Evolutionary conservation across 2,329 filamentous ascomycete species (phyloP), one percentile per base, ranked within the genome.

Genomic region (Ceratocystiopsis sp.): DNA sequence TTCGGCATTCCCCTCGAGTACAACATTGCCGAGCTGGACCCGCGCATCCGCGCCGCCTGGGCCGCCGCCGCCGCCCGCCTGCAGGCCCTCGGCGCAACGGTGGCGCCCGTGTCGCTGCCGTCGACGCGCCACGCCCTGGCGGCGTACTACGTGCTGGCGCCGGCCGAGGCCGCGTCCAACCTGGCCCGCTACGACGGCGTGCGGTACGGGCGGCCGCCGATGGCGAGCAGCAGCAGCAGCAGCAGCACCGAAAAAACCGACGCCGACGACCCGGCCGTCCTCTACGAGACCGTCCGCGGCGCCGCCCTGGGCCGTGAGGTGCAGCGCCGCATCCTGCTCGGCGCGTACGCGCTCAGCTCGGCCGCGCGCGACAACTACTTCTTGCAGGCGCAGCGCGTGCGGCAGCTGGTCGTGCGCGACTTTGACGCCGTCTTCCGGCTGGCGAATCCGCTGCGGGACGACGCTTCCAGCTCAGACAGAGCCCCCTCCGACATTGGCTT

Each of bases 311-410:
- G 91, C 8, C 65, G 72, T 8, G 91, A 98, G 60, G 89, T 95
- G 12, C 78, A 80, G 55, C 72, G 85, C 42, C 77, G 91, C 35
- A 93, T 98, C 46, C 62, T 98, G 10, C 72, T 98, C 0, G 91
- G 91, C 15, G 80, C 86, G 0, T 96, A 94, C 57, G 87, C 80
- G 36, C 69, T 98, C 42, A 93, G 84, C 60, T 87, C 89, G 0
- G 76, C 82, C 48, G 86, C 86, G 11, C 91, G 93, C 55, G 82
- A 94, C 59, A 98, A 96, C 58, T 95, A 96, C 61, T 98, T 98
- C 55, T 74, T 94, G 48, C 82, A 94, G 57, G 91, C 91, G 38
- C 91, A 98, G 61, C 80, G 80, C 50, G 75, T 95, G 35, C 79
- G 91, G 1, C 72, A 84, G 43, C 66, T 93, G 16, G 84, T 98